Evolutionary conservation across 2,329 filamentous ascomycete species (phyloP).

Genomic region (Clarireedia homoeocarpa): DNA sequence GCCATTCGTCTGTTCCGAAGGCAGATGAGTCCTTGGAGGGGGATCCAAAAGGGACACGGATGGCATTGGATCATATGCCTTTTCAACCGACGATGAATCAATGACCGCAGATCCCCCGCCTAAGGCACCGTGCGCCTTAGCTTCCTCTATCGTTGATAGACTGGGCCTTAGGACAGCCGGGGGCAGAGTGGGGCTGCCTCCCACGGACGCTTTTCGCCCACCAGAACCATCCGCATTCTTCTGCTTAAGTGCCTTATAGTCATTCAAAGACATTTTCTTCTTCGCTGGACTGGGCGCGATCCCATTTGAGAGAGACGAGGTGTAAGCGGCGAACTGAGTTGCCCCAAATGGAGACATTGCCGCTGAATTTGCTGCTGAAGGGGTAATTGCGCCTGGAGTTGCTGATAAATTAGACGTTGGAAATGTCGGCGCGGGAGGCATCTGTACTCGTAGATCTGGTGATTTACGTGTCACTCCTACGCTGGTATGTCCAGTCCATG

Average conservation of each 20-base stretch:
- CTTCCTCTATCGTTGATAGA: slow-evolving; percentile 33
- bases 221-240: slow-evolving; percentile 26
- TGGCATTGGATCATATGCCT: slow-evolving; percentile 20
- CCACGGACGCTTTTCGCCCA: slow-evolving; percentile 16
- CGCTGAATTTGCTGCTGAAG: slow-evolving; percentile 37
- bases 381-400: slow-evolving; percentile 35
- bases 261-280: slow-evolving; percentile 59
- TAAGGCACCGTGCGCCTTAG: slow-evolving; percentile 31
- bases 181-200: slow-evolving; percentile 28
- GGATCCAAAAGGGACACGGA: slow-evolving; percentile 8
- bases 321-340: slow-evolving; percentile 37
- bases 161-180: slow-evolving; percentile 33
- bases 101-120: slow-evolving; percentile 28
- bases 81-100: slow-evolving; percentile 31
- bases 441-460: slow-evolving; percentile 37
- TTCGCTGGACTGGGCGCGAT: slow-evolving; percentile 43
- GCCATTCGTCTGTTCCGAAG: slow-evolving; percentile 20
- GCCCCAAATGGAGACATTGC: slow-evolving; percentile 44
- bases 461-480: slow-evolving; percentile 12
- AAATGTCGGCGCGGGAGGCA: slow-evolving; percentile 48
- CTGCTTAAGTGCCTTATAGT: slow-evolving; percentile 49
- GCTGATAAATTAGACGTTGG: slow-evolving; percentile 30
- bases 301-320: slow-evolving; percentile 36
- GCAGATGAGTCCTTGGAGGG: slow-evolving; percentile 12
- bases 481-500: slow-evolving; percentile 21